Evolutionary conservation across 768 basidiomycete species (phyloP), one percentile per base, ranked within the genome.

Genomic region (Suillus discolor): DNA sequence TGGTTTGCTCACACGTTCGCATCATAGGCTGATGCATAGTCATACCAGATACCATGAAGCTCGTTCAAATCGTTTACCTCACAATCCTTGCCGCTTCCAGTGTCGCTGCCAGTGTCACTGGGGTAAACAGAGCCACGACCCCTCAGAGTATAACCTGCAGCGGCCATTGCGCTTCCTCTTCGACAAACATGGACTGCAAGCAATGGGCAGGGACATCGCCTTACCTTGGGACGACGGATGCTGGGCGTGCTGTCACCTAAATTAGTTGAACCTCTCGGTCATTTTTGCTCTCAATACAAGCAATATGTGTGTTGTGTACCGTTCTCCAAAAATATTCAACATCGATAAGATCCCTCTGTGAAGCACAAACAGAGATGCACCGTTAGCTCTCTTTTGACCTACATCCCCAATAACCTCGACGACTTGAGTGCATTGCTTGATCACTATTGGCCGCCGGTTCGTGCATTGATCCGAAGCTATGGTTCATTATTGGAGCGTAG

Each of bases 1-100:
- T 53, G 28, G 28, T 23, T 20, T 54, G 6, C 18, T 4, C 18
- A 31, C 53, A 34, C 11, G 4, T 11, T 18, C 18, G 9, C 18
- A 54, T 31, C 53, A 20, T 28, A 11, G 9, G 9, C 53, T 54
- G 53, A 54, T 1, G 28, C 28, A 31, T 31, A 9, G 51, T 53
- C 18, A 34, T 34, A 31, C 53, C 11, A 54, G 53, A 54, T 31
- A 31, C 31, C 18, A 54, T 54, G 53, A 54, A 54, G 16, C 51
- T 28, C 5, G 18, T 54, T 34, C 28, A 18, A 12, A 12, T 54
- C 1, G 1, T 31, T 31, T 54, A 31, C 53, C 16, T 54, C 53
- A 31, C 28, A 4, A 54, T 54, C 69, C 64, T 85, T 57, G 62
- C 73, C 54, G 74, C 83, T 65, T 71, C 79, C 1, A 23, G 44